These are phyloP conservation scores for Cenchrus fungigraminus DNA, from an alignment of 176 grass and related monocot genomes.

Conservation along the genomic window DNA sequence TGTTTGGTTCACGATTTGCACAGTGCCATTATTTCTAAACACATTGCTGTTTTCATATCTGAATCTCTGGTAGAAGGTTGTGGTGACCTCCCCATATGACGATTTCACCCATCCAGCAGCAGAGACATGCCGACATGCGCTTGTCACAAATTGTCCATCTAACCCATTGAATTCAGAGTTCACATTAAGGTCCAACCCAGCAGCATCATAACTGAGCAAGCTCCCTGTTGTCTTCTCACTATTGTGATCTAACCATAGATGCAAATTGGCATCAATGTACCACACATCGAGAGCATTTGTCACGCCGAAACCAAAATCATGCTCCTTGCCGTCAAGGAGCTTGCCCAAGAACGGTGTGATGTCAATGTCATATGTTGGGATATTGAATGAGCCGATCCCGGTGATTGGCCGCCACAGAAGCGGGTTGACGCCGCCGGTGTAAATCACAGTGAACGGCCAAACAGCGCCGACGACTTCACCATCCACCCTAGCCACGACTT, in stretches of 20 bases:
- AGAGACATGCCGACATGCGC: constrained; percentile 36
- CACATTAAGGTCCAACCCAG: background rate
- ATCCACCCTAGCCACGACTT: constrained; percentile 50
- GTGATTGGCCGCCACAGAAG: constrained; percentile 69
- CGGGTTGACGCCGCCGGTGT: constrained; percentile 61
- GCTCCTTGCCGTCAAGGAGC: constrained; percentile 55
- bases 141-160: constrained; percentile 55
- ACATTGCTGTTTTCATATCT: constrained; percentile 49
- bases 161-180: constrained; percentile 37
- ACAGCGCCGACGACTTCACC: constrained; percentile 55
- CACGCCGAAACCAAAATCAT: constrained; percentile 56
- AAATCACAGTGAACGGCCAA: constrained; percentile 71
- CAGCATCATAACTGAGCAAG: constrained; percentile 45
- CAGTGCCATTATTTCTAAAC: constrained; percentile 36
- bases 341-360: constrained; percentile 66
- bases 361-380: constrained; percentile 67
- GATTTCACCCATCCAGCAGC: constrained; percentile 66
- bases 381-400: constrained; percentile 52
- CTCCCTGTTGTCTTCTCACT: constrained; percentile 42
- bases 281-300: constrained; percentile 56
- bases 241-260: constrained; percentile 65
- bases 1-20: constrained; percentile 57
- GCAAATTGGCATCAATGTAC: constrained; percentile 66
- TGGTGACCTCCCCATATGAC: constrained; percentile 49
- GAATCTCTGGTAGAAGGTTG: constrained; percentile 55